Evolutionary conservation across 140 eudicot species (phyloP).

Genomic region (Cichorium intybus): DNA sequence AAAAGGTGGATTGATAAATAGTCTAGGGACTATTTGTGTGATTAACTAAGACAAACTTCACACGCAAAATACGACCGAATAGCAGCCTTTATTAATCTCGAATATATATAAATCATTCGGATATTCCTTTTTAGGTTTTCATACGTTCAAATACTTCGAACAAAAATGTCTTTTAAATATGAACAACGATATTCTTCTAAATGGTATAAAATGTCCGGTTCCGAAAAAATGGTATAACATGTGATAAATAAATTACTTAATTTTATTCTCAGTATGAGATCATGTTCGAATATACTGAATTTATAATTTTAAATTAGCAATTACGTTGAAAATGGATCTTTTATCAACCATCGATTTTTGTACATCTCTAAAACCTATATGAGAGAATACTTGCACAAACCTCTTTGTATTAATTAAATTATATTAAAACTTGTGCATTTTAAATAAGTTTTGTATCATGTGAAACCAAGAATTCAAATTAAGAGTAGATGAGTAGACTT

Average conservation of each 20-base stretch:
- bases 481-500: no score
- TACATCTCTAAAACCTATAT: no score
- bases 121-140: conserved; percentile 12
- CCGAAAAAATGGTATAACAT: no score
- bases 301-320: no score
- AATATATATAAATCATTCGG: conserved; percentile 19
- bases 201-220: conserved; percentile 8
- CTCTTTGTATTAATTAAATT: no score
- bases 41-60: background rate
- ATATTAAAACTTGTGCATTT: no score
- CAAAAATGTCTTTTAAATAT: background rate
- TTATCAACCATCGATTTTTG: no score
- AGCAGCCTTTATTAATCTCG: conserved; percentile 17
- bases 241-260: background rate
- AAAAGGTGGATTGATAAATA: background rate
- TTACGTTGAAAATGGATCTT: no score
- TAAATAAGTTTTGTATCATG: no score
- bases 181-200: background rate
- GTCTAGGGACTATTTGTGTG: background rate
- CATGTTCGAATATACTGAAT: background rate
- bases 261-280: background rate
- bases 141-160: background rate
- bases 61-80: conserved; percentile 21
- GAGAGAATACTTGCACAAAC: no score
- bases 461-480: no score